A percentile compares a stretch with the other conserved stretches of the same genome.
Evolutionary conservation across 1,139 yeast species (phyloP).

Genomic region (Pneumocystis carinii): DNA sequence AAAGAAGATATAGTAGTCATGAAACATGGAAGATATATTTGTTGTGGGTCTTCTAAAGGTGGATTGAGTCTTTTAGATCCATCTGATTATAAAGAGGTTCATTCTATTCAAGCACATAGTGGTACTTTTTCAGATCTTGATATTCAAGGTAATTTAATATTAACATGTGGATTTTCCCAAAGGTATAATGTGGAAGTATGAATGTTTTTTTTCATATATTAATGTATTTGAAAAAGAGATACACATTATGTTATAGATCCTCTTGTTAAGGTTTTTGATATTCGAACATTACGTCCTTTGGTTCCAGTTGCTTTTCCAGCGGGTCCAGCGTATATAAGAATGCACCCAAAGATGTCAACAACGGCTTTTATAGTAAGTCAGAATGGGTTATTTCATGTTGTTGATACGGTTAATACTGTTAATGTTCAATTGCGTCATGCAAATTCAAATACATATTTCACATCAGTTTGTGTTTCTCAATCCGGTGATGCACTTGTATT

Average conservation of each 20-base stretch:
- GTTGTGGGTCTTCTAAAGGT: conserved; percentile 57
- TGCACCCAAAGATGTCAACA: conserved; percentile 79
- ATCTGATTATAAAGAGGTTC: conserved; percentile 37
- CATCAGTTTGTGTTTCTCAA: conserved; percentile 51
- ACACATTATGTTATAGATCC: conserved; percentile 42
- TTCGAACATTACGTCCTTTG: conserved; percentile 55
- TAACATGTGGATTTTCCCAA: conserved; percentile 50
- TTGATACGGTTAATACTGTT: conserved; percentile 68
- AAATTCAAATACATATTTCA: conserved; percentile 30
- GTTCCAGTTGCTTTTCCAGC: conserved; percentile 80
- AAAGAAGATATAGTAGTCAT: conserved; percentile 19
- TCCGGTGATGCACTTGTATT: conserved; percentile 70
- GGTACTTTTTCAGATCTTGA: conserved; percentile 67
- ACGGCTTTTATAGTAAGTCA: conserved; percentile 60
- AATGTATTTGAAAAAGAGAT: conserved; percentile 5
- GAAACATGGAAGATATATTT: conserved; percentile 30
- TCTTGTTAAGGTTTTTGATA: conserved; percentile 66
- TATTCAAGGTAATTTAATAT: conserved; percentile 57
- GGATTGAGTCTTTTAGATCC: conserved; percentile 68
- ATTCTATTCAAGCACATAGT: conserved; percentile 56
- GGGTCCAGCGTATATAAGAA: conserved; percentile 71
- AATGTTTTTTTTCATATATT: not conserved
- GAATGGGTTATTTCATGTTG: conserved; percentile 69
- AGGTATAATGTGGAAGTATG: conserved; percentile 2
- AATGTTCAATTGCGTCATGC: conserved; percentile 26